A percentile compares a stretch with the other conserved stretches of the same genome.
Conservation (phyloP, 805 yeast species). For the Pichia nanzhaoensis region DNA sequence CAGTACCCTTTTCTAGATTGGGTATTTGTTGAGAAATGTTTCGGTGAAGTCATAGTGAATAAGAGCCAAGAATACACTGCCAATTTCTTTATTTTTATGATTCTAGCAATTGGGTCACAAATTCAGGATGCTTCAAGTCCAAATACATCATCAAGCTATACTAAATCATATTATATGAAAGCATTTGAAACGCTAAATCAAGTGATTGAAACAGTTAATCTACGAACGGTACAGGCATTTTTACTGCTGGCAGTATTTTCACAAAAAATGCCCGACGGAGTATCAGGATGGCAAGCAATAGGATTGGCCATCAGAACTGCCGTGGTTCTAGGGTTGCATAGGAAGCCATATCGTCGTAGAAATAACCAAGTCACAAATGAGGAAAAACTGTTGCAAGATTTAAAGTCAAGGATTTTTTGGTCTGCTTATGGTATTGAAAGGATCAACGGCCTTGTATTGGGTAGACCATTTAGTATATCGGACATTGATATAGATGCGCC, state of each 20-base stretch:
- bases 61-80: constrained; percentile 16
- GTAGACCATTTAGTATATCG: constrained; percentile 33
- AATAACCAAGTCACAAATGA: constrained; percentile 4
- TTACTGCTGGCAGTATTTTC: constrained; percentile 28
- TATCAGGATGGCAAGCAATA: constrained; percentile 29
- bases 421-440: constrained; percentile 33
- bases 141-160: constrained; percentile 13
- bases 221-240: constrained; percentile 30
- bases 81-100: constrained; percentile 28
- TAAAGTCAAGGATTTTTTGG: constrained; percentile 30
- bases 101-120: constrained; percentile 29
- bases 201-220: constrained; percentile 20
- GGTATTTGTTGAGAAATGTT: constrained; percentile 19
- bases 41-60: constrained; percentile 17
- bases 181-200: constrained; percentile 26
- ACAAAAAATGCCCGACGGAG: constrained; percentile 31
- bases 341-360: constrained; percentile 20
- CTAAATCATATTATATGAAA: constrained; percentile 26
- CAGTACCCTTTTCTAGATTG: constrained; percentile 33
- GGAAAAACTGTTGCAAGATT: constrained; percentile 14
- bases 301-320: constrained; percentile 30
- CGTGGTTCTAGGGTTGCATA: constrained; percentile 29
- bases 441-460: constrained; percentile 29
- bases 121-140: constrained; percentile 12
- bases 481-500: constrained; percentile 32